These are phyloP conservation scores for Psophocarpus tetragonolobus DNA, from an alignment of 306 rosid genomes.

Conservation along the genomic window DNA sequence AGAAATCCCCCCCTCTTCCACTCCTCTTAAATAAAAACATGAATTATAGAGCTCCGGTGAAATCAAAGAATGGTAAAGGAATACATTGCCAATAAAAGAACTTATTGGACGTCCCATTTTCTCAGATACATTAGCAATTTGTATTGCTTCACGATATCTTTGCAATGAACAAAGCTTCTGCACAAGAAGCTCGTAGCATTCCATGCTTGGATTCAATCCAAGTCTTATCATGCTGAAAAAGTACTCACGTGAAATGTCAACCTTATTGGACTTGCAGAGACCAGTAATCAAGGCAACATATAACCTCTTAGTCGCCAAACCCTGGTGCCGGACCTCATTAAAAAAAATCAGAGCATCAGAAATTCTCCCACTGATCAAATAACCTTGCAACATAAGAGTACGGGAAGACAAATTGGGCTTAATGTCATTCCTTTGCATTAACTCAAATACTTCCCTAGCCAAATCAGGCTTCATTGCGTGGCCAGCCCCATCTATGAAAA, in stretches of 20 bases:
- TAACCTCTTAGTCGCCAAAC: constrained; percentile 39
- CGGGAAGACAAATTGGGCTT: constrained; percentile 44
- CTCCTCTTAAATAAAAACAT: constrained; percentile 52
- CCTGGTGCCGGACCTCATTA: constrained; percentile 36
- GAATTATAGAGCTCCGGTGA: constrained; percentile 50
- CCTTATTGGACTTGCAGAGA: constrained; percentile 54
- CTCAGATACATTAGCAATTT: constrained; percentile 56
- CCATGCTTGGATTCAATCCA: constrained; percentile 52
- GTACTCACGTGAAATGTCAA: constrained; percentile 46
- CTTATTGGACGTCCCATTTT: constrained; percentile 65
- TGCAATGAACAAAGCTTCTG: constrained; percentile 42
- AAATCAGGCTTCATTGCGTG: constrained; percentile 56
- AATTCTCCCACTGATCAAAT: constrained; percentile 48
- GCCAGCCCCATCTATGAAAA: constrained; percentile 60
- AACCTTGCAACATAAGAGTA: constrained; percentile 52
- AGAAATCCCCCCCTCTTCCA: constrained; percentile 38
- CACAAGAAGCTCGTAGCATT: constrained; percentile 65
- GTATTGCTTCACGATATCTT: constrained; percentile 52
- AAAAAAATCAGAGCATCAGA: constrained; percentile 69
- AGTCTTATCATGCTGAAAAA: constrained; percentile 47
- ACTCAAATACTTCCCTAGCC: constrained; percentile 60
- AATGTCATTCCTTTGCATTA: constrained; percentile 59
- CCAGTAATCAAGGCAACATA: constrained; percentile 48
- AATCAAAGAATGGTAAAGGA: constrained; percentile 61
- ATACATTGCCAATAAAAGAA: constrained; percentile 67